phyloP scores from a whole-genome alignment of 2,329 filamentous ascomycete species.

The Fusarium ambrosium region DNA sequence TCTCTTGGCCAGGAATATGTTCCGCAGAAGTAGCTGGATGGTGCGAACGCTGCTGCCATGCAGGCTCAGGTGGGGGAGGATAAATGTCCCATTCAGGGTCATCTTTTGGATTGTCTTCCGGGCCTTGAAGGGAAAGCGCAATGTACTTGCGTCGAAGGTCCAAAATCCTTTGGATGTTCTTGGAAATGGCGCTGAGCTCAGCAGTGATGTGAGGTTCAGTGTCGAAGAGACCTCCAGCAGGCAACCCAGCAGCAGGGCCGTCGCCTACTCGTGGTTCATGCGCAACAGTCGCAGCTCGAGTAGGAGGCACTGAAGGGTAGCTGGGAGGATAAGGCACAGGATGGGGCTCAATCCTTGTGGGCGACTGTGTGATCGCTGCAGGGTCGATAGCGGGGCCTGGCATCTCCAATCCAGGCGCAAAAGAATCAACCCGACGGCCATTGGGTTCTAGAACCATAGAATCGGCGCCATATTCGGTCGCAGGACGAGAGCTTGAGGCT shows the following conservation, averaged over 20 bases:
- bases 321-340: slow-evolving; percentile 10
- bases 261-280: slow-evolving; percentile 32
- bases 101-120: slow-evolving; percentile 90
- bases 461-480: slow-evolving; percentile 55
- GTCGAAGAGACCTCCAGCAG: slow-evolving; percentile 69
- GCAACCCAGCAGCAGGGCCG: slow-evolving; percentile 39
- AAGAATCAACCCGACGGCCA: slow-evolving; percentile 37
- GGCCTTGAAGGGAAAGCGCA: slow-evolving; percentile 82
- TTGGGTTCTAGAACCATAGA: slow-evolving; percentile 51
- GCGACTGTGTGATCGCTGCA: slow-evolving; percentile 19
- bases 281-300: slow-evolving; percentile 16
- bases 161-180: slow-evolving; percentile 90
- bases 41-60: slow-evolving; percentile 70
- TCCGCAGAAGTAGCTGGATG: slow-evolving; percentile 27
- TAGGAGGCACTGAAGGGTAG: slow-evolving; percentile 17
- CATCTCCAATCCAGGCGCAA: slow-evolving; percentile 57
- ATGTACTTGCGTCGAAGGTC: slow-evolving; percentile 93
- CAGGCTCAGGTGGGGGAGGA: slow-evolving; percentile 89
- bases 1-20: slow-evolving; percentile 38
- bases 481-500: slow-evolving; percentile 51
- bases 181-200: slow-evolving; percentile 88
- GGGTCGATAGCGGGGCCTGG: slow-evolving; percentile 35
- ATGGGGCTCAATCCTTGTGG: slow-evolving; percentile 28
- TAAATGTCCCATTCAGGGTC: slow-evolving; percentile 88
- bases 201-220: slow-evolving; percentile 84